Evolutionary conservation across 441 rosid genomes (phyloP), one percentile per base, ranked within the genome.

Genomic region (Manihot esculenta): DNA sequence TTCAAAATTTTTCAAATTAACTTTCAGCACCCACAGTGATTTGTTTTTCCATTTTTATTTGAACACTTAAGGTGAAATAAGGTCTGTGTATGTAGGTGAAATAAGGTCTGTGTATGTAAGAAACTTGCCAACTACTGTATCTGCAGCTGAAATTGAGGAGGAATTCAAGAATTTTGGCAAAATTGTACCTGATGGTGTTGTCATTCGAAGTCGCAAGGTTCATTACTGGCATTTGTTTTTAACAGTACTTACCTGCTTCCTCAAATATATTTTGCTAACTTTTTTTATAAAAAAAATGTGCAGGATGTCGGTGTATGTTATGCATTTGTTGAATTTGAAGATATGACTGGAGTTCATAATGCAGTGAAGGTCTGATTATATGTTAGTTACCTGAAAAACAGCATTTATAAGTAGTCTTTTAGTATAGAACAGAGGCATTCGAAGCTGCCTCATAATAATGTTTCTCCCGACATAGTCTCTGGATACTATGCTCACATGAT

Each of bases 301-400:
- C 86, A 89, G 92, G 92, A 89, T 80, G 83, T 88, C 49, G 95
- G 89, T 55, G 87, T 89, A 58, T 86, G 91, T 74, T 87, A 85
- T 75, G 95, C 92, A 30, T 89, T 89, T 78, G 95, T 89, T 64
- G 91, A 89, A 78, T 88, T 85, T 79, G 89, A 86, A 79, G 92
- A 88, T 68, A 79, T 85, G 80, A 53, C 65, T 17, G 78, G 89
- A 62, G 91, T 89, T 72, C 81, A 71, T 55, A 86, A 76, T 70
- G 92, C 92, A 24, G 76, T 86, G 68, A 73, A 83, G 89, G 95
- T 89, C 53, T 35, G 79, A 68, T 54, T 69, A 38, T 38, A 38
- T 38, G 7, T 38, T 38, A 48, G 27, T 48, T 48, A 11, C 3
- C 35, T 47, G 5, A 1, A 21, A 33, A 76, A 23, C 0, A 57